These are phyloP conservation scores for Ophiostoma quercus DNA, from an alignment of 2,329 filamentous ascomycete species.

Conservation along the genomic window DNA sequence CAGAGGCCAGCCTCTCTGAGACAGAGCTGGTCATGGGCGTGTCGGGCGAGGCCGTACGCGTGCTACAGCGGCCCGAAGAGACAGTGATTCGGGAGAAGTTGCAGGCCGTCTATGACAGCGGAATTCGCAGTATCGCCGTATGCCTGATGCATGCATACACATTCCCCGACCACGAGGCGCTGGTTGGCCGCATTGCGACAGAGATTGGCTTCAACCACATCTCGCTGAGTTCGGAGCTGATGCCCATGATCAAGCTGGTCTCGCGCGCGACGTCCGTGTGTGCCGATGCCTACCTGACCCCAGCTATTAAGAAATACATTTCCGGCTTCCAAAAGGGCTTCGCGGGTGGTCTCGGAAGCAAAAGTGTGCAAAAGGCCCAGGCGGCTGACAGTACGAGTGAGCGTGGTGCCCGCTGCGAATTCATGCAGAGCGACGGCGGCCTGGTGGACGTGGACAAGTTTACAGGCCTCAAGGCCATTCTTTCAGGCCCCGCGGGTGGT, in stretches of 20 bases:
- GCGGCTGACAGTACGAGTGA: constrained; percentile 40
- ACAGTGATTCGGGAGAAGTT: constrained; percentile 54
- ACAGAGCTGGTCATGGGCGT: constrained; percentile 63
- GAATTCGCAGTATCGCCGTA: constrained; percentile 77
- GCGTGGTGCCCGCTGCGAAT: constrained; percentile 73
- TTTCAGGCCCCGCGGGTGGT: constrained; percentile 87
- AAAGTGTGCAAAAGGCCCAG: constrained; percentile 58
- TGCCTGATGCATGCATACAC: constrained; percentile 92
- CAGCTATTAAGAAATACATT: constrained; percentile 70
- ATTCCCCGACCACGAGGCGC: constrained; percentile 76
- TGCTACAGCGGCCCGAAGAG: constrained; percentile 58
- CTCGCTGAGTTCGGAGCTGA: constrained; percentile 71
- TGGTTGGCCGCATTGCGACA: constrained; percentile 68
- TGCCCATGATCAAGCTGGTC: constrained; percentile 87
- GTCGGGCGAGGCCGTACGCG: constrained; percentile 68
- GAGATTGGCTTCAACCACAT: constrained; percentile 82
- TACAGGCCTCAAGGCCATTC: constrained; percentile 75
- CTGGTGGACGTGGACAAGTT: constrained; percentile 72
- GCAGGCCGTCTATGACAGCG: constrained; percentile 61
- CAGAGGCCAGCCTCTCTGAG: constrained; percentile 38
- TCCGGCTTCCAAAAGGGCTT: constrained; percentile 75
- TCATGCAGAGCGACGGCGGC: constrained; percentile 85
- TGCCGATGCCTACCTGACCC: constrained; percentile 74
- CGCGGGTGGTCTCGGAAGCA: constrained; percentile 69
- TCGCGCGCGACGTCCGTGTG: constrained; percentile 71